phyloP scores from a whole-genome alignment of 371 early-diverging fungal genomes.

The Actinomortierella wolfii region DNA sequence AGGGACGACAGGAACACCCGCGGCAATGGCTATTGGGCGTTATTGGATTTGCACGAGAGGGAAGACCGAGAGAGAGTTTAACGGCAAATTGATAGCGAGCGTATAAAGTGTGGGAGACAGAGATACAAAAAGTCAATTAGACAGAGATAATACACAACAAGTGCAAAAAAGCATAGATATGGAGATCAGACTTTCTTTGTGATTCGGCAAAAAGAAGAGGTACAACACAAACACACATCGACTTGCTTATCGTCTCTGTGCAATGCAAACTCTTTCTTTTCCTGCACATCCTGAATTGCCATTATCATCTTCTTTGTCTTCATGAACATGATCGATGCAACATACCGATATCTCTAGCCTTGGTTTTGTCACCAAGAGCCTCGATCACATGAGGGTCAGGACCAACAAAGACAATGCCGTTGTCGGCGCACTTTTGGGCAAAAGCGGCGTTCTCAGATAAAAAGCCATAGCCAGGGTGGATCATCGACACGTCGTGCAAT shows the following conservation, averaged over 20 bases:
- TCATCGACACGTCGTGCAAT: conserved; percentile 75
- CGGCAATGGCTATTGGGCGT: conserved; percentile 65
- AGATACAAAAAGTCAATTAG: conserved; percentile 1
- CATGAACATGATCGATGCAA: not conserved
- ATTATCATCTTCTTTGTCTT: not conserved
- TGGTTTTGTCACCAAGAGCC: conserved; percentile 92
- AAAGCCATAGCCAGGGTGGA: conserved; percentile 93
- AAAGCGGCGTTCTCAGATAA: conserved; percentile 90
- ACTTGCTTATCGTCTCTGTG: no score
- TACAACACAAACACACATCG: no score
- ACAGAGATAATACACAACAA: not conserved
- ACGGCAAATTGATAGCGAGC: not conserved
- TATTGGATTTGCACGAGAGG: not conserved
- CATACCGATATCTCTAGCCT: conserved; percentile 84
- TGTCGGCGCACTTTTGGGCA: conserved; percentile 85
- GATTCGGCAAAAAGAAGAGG: no score
- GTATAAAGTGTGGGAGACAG: not conserved
- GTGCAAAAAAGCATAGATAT: not conserved
- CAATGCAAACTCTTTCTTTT: not conserved
- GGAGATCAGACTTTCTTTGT: no score
- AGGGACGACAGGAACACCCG: conserved; percentile 85
- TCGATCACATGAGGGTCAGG: conserved; percentile 88
- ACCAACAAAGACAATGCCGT: conserved; percentile 93
- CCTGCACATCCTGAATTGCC: not conserved
- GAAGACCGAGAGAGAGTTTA: not conserved